Evolutionary conservation across 345 rosid species (phyloP).

Genomic region (Pseudoturritis turrita): DNA sequence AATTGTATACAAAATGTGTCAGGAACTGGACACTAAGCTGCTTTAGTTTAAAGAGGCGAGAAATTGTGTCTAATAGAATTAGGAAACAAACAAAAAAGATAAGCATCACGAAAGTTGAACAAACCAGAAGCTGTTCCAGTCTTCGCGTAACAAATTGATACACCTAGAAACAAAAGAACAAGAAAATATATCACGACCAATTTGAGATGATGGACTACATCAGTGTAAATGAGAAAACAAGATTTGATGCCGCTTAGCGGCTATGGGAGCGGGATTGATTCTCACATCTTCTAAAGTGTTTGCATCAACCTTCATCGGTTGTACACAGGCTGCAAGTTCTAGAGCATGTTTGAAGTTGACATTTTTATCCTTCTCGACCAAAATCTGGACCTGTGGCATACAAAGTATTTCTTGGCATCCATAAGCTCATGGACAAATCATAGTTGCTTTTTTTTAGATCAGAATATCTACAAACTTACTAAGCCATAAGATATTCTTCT

Average conservation of each 20-base stretch:
- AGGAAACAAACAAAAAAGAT: background rate
- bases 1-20: slow-evolving; percentile 9
- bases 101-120: slow-evolving; percentile 22
- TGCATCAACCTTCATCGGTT: slow-evolving; percentile 60
- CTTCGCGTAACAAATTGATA: slow-evolving; percentile 80
- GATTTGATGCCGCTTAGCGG: background rate
- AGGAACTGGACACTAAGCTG: background rate
- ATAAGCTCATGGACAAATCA: slow-evolving; percentile 5
- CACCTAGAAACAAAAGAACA: slow-evolving; percentile 41
- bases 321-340: slow-evolving; percentile 70
- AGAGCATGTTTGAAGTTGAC: slow-evolving; percentile 59
- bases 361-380: slow-evolving; percentile 70
- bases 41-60: background rate
- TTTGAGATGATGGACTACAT: slow-evolving; percentile 9
- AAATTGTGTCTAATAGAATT: background rate
- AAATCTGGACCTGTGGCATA: slow-evolving; percentile 70
- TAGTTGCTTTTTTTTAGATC: background rate
- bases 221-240: background rate
- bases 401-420: background rate
- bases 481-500: slow-evolving; percentile 93
- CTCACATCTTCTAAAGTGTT: slow-evolving; percentile 69
- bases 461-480: slow-evolving; percentile 46
- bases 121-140: slow-evolving; percentile 89
- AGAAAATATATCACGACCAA: background rate
- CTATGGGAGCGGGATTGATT: slow-evolving; percentile 4